Evolutionary conservation across 768 basidiomycete species (phyloP).

Genomic region (Cystobasidium ongulense): DNA sequence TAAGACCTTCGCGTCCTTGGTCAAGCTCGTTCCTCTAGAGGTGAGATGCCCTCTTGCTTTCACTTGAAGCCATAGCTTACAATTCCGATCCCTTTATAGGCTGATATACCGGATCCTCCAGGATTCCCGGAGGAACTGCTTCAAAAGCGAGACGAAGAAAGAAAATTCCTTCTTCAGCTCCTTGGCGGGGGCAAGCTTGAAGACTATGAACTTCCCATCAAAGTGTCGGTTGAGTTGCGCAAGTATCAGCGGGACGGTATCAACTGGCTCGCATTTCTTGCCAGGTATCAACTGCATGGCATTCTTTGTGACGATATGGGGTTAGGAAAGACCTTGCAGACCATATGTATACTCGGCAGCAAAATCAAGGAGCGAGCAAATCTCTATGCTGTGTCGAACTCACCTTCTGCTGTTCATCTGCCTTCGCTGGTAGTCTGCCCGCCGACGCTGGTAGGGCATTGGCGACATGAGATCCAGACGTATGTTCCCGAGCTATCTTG

Average conservation of each 20-base stretch:
- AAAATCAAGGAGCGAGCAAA: conserved; percentile 81
- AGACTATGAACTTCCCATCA: conserved; percentile 72
- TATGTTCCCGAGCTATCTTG: conserved; percentile 77
- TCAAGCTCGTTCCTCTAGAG: conserved; percentile 98
- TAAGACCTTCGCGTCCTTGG: conserved; percentile 91
- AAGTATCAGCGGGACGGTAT: conserved; percentile 98
- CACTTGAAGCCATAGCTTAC: not conserved
- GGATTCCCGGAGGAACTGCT: conserved; percentile 82
- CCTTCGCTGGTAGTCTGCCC: conserved; percentile 94
- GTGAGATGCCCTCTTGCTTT: conserved; percentile 48
- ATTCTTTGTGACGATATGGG: conserved; percentile 85
- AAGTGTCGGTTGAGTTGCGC: conserved; percentile 84
- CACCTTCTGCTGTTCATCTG: conserved; percentile 70
- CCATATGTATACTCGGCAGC: conserved; percentile 90
- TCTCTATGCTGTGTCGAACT: conserved; percentile 57
- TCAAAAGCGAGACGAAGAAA: conserved; percentile 73
- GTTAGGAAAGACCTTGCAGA: conserved; percentile 92
- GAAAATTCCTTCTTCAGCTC: conserved; percentile 83
- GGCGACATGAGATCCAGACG: conserved; percentile 95
- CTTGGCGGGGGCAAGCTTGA: conserved; percentile 93
- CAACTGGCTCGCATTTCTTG: conserved; percentile 96
- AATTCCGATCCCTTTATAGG: conserved; percentile 51
- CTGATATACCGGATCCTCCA: conserved; percentile 90
- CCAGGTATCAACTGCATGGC: conserved; percentile 94
- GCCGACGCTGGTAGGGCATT: conserved; percentile 94